These are phyloP conservation scores for Vitis rotundifolia DNA, from an alignment of 164 flowering plant genomes.

Conservation along the genomic window DNA sequence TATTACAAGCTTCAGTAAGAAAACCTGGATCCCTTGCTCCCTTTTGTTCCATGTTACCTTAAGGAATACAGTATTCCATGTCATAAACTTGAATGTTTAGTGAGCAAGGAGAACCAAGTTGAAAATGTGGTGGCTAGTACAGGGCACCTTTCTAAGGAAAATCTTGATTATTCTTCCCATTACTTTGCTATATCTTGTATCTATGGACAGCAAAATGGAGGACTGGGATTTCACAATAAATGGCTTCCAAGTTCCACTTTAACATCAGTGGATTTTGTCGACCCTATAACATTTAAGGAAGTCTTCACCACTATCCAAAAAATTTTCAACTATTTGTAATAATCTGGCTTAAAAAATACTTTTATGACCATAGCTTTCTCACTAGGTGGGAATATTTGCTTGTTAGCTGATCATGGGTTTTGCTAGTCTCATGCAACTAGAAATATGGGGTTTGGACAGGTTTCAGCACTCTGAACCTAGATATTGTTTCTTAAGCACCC, in stretches of 20 bases:
- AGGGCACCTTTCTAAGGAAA: neutral
- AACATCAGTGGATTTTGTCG: neutral
- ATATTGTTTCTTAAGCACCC: no score
- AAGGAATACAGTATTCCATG: neutral
- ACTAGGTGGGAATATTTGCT: no score
- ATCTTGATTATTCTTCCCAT: neutral
- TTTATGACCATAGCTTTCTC: no score
- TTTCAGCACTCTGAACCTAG: no score
- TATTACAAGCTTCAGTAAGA: conserved; percentile 96
- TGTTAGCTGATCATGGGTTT: no score
- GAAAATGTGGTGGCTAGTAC: neutral
- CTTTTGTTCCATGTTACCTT: neutral
- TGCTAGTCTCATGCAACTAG: no score
- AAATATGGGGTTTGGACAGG: no score
- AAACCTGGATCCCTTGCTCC: conserved; percentile 8
- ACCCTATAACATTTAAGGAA: neutral
- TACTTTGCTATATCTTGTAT: neutral
- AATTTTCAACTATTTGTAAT: neutral
- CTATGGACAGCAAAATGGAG: neutral
- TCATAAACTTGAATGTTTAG: neutral
- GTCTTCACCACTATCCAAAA: neutral
- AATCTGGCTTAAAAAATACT: neutral
- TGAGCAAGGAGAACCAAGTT: neutral
- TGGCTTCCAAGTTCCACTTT: neutral
- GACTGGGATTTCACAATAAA: neutral